phyloP scores from a whole-genome alignment of 1,139 yeast species.

The Nakaseomyces sp. region DNA sequence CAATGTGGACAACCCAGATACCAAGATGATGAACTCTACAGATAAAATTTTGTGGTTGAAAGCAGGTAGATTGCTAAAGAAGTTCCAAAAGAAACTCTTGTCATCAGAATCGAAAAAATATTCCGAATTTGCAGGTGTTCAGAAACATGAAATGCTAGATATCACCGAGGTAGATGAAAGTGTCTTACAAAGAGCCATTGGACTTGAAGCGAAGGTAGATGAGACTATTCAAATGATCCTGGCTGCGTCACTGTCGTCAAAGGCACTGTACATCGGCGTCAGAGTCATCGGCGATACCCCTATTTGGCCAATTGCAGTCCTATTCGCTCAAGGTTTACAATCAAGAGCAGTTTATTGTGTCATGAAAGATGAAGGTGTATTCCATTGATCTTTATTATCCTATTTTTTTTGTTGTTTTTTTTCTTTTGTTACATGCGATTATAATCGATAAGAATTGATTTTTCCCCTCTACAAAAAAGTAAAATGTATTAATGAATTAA shows the following conservation, averaged over 20 bases:
- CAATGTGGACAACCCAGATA: slow-evolving; percentile 17
- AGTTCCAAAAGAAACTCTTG: slow-evolving; percentile 47
- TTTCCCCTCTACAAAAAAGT: no score
- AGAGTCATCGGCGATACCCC: slow-evolving; percentile 73
- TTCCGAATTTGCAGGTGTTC: slow-evolving; percentile 47
- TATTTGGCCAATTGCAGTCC: slow-evolving; percentile 70
- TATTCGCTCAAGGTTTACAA: slow-evolving; percentile 68
- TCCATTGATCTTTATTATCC: background rate
- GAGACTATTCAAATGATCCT: slow-evolving; percentile 39
- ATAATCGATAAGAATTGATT: no score
- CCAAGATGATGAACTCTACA: slow-evolving; percentile 25
- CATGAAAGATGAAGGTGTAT: slow-evolving; percentile 10
- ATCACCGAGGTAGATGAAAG: slow-evolving; percentile 40
- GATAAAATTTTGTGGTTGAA: slow-evolving; percentile 35
- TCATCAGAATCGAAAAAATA: slow-evolving; percentile 40
- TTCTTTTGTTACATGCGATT: background rate
- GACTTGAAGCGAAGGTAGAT: slow-evolving; percentile 35
- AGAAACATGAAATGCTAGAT: slow-evolving; percentile 49
- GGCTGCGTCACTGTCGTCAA: slow-evolving; percentile 44
- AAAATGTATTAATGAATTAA: no score
- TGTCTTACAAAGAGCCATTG: slow-evolving; percentile 36
- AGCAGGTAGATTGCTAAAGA: slow-evolving; percentile 38
- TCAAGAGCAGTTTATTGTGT: slow-evolving; percentile 45
- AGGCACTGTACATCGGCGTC: slow-evolving; percentile 57
- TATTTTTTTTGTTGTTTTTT: background rate